Base-by-base conservation (phyloP, 768 basidiomycete genomes). In the Leucogyrophana mollusca region DNA sequence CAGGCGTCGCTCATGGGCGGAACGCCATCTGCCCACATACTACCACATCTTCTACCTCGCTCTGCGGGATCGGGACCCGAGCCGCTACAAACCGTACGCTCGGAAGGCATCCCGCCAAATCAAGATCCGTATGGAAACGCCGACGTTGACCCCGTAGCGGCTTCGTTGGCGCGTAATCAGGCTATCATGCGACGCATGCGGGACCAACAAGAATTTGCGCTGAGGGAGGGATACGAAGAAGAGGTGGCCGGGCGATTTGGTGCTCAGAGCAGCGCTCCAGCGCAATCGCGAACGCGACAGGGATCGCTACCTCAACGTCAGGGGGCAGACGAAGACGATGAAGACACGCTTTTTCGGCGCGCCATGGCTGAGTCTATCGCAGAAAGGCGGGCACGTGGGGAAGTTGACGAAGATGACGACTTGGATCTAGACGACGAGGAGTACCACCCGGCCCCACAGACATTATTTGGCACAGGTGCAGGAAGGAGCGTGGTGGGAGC, bases 1-100 rank as follows among this genome's bases (percentile, higher is more conserved):
- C 90, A 90, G 56, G 92, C 90, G 2, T 93, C 90, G 4, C 67
- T 94, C 34, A 69, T 71, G 58, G 62, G 62, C 25, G 33, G 53
- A 30, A 7, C 27, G 6, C 7, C 6, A 30, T 30, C 27, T 30
- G 13, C n/a, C n/a, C n/a, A n/a, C n/a, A n/a, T n/a, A n/a, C n/a
- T n/a, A n/a, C n/a, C n/a, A n/a, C n/a, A n/a, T n/a, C n/a, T n/a
- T n/a, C n/a, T n/a, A n/a, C n/a, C n/a, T n/a, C n/a, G n/a, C n/a
- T n/a, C n/a, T n/a, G n/a, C n/a, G n/a, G n/a, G n/a, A n/a, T n/a
- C n/a, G n/a, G n/a, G n/a, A n/a, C n/a, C n/a, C n/a, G n/a, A n/a
- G 7, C 27, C 13, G 6, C 27, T 6, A 30, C 27, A 6, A 30
- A 30, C 13, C 27, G 7, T 7, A 13, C 27, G 27, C 13, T 30